These are phyloP conservation scores for Podila verticillata DNA, from an alignment of 192 early-diverging fungal species.

Conservation along the genomic window DNA sequence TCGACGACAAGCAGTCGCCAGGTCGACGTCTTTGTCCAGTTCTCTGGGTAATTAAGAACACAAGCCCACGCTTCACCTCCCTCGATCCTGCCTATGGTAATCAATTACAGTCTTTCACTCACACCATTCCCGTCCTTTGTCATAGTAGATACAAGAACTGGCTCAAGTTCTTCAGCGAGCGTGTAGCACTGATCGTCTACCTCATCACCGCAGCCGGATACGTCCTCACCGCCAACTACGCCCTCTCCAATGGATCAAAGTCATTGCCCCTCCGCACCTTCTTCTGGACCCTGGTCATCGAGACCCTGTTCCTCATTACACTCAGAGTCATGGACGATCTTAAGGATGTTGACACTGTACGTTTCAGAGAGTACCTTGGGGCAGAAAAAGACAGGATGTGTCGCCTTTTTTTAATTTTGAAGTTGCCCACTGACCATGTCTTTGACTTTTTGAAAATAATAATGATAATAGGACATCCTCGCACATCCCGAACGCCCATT, in stretches of 20 bases:
- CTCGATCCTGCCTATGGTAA: not conserved
- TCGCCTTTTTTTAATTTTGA: not conserved
- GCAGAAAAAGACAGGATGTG: not conserved
- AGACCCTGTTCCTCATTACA: slow-evolving; percentile 40
- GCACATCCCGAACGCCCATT: slow-evolving; percentile 49
- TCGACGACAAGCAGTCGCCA: slow-evolving; percentile 31
- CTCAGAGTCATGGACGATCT: slow-evolving; percentile 50
- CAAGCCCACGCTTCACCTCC: not conserved
- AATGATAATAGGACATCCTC: slow-evolving; percentile 31
- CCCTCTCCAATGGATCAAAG: slow-evolving; percentile 28
- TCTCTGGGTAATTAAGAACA: slow-evolving; percentile 24
- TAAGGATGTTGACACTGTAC: slow-evolving; percentile 49
- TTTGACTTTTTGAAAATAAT: too few species aligned
- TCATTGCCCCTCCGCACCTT: slow-evolving; percentile 16
- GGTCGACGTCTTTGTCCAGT: slow-evolving; percentile 48
- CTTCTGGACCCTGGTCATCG: slow-evolving; percentile 41
- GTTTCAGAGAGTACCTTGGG: not conserved
- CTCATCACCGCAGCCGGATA: slow-evolving; percentile 48
- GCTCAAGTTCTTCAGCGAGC: slow-evolving; percentile 43
- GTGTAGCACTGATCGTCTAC: slow-evolving; percentile 36
- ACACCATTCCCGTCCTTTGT: not conserved
- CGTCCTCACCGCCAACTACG: slow-evolving; percentile 41
- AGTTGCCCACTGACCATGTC: not conserved
- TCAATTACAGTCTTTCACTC: too few species aligned
- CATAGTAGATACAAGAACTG: slow-evolving; percentile 32